These are phyloP conservation scores for Coccomyxa sp. DNA, from an alignment of 139 green algal species.

Conservation along the genomic window DNA sequence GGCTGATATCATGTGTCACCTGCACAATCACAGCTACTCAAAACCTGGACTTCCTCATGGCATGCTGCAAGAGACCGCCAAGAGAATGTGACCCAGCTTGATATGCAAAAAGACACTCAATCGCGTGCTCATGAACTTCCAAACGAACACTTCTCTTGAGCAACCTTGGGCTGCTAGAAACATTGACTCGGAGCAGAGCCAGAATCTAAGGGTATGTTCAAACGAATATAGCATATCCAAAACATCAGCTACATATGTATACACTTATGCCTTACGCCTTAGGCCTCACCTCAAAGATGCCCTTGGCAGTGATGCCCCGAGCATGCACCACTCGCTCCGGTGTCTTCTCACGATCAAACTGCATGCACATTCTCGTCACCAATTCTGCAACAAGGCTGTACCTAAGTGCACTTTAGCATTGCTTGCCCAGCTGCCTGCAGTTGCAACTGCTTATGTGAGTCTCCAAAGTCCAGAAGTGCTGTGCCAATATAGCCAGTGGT, in stretches of 20 bases:
- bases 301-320: conserved; percentile 24
- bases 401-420: not conserved
- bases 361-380: not conserved
- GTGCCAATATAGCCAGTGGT: not conserved
- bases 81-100: not conserved
- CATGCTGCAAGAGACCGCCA: not conserved
- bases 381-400: not conserved
- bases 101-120: too few species aligned
- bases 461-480: too few species aligned
- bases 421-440: too few species aligned
- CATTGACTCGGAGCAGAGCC: too few species aligned
- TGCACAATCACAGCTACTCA: not conserved
- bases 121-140: too few species aligned
- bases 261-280: too few species aligned
- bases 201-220: too few species aligned
- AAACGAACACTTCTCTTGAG: too few species aligned
- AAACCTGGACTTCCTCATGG: not conserved
- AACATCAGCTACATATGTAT: too few species aligned
- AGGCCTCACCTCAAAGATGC: conserved; percentile 20
- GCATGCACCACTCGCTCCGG: conserved; percentile 42
- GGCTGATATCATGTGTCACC: conserved; percentile 51
- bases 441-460: too few species aligned
- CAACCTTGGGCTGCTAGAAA: too few species aligned
- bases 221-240: too few species aligned
- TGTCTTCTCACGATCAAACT: conserved; percentile 36